Evolutionary conservation across 805 yeast genomes (phyloP).

Genomic region (Myxozyma kluyveri): DNA sequence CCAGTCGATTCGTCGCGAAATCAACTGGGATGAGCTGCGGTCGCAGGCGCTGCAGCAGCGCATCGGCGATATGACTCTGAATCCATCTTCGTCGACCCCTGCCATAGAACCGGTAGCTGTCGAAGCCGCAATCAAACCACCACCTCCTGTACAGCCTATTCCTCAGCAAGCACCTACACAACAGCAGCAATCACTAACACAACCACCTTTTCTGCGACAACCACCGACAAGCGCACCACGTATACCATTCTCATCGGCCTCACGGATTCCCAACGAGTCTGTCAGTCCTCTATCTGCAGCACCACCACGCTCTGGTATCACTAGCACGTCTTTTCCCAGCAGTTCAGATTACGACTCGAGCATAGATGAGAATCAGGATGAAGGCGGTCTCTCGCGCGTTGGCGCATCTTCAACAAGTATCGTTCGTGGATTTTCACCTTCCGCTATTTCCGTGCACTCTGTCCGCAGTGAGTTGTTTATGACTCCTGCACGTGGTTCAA

Average conservation of each 20-base stretch:
- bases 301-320: background rate
- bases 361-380: conserved; percentile 1
- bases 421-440: conserved; percentile 43
- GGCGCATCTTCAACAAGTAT: conserved; percentile 27
- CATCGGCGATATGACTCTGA: too few relatives aligned
- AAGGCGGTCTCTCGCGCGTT: background rate
- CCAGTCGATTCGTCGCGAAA: conserved; percentile 28
- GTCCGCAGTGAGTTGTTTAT: conserved; percentile 25
- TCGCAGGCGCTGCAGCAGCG: conserved; percentile 3
- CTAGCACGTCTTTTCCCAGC: background rate
- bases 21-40: conserved; percentile 12
- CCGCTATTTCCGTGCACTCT: conserved; percentile 39
- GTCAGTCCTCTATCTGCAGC: background rate
- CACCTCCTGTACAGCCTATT: background rate
- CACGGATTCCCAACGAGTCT: too few relatives aligned
- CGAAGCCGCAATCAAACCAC: background rate
- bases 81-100: too few relatives aligned
- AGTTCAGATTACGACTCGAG: conserved; percentile 4
- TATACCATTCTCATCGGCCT: too few relatives aligned
- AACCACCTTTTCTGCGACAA: conserved; percentile 4
- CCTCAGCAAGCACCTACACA: background rate
- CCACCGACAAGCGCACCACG: background rate
- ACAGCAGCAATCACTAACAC: background rate
- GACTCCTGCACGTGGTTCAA: conserved; percentile 1
- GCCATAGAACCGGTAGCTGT: background rate